Base-by-base conservation (phyloP, 352 stramenopile genomes). In the Aphanomyces stellatus region DNA sequence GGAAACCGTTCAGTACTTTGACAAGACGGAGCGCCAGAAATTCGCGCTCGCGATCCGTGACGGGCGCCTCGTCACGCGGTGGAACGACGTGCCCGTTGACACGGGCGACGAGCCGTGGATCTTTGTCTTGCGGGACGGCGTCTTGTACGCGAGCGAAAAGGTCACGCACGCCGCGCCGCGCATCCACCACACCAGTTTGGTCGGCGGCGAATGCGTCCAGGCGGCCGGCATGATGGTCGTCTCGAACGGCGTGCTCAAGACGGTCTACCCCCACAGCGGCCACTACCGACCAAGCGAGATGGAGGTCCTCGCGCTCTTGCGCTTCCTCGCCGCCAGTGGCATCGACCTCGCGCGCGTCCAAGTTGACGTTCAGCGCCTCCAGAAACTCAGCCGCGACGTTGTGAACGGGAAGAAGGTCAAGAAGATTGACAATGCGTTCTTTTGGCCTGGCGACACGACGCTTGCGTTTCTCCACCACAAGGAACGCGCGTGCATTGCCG, bases 101-200 rank as follows among this genome's bases (percentile, higher is more conserved):
- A 98, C 90, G 28, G 93, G 93, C 27, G 86, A 91, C 5, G 90
- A 98, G 68, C 93, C 93, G 37, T 98, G 95, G 95, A 98, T 99
- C 63, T 98, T 99, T 77, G 94, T 99, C 8, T 72, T 98, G 19
- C 88, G 94, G 5, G 94, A 99, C 76, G 85, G 92, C 55, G 85
- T 93, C 13, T 74, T 98, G 15, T 99, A 98, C 76, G 95, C 90
- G 27, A 85, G 85, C 0, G 84, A 96, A 69, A 99, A 99, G 64
- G 90, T 97, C 62, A 98, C 92, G 42, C 91, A 90, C 70, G 90
- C 93, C 61, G 88, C 87, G 57, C 87, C 94, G 61, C 89, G 96
- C 49, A 98, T 99, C 70, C 96, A 99, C 72, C 96, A 99, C 75
- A 98, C 93, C 13, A 98, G 93, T 59, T 98, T 99, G 71, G 98